Evolutionary conservation across 768 basidiomycete genomes (phyloP).

Genomic region (Trametes cinnabarina): DNA sequence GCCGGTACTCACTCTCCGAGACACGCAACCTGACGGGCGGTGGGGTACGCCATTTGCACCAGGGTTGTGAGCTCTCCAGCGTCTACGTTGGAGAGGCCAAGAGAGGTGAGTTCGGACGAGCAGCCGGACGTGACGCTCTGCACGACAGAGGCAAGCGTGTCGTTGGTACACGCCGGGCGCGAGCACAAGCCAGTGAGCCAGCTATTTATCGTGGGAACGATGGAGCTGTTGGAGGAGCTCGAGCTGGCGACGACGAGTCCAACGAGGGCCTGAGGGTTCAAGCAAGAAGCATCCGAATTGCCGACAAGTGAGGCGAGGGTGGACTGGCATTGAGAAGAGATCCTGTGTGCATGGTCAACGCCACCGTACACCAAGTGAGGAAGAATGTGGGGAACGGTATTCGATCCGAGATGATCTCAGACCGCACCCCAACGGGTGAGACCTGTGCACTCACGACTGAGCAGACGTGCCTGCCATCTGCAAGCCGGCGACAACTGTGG

Average conservation of each 20-base stretch:
- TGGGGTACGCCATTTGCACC: constrained; percentile 57
- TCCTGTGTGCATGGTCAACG: constrained; percentile 16
- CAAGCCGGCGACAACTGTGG: constrained; percentile 18
- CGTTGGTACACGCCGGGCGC: constrained; percentile 53
- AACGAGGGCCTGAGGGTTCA: constrained; percentile 47
- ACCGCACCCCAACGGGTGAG: background rate
- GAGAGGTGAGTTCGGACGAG: constrained; percentile 35
- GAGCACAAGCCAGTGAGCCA: constrained; percentile 64
- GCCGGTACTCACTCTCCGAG: constrained; percentile 61
- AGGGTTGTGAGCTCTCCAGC: constrained; percentile 25
- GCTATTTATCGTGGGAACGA: constrained; percentile 49
- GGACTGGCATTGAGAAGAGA: constrained; percentile 50
- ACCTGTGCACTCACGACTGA: constrained; percentile 18
- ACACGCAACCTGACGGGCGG: constrained; percentile 54
- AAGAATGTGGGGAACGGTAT: background rate
- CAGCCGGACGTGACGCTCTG: constrained; percentile 54
- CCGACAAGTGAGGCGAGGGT: constrained; percentile 46
- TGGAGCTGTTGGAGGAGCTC: constrained; percentile 37
- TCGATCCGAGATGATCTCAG: background rate
- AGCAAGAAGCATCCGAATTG: constrained; percentile 45
- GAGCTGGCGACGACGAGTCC: constrained; percentile 35
- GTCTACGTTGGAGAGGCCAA: constrained; percentile 20
- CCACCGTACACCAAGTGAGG: no score
- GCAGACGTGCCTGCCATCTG: constrained; percentile 21
- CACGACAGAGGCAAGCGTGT: constrained; percentile 54